Conservation (phyloP, 805 yeast species). For the Tetrapisispora nanseiensis region DNA sequence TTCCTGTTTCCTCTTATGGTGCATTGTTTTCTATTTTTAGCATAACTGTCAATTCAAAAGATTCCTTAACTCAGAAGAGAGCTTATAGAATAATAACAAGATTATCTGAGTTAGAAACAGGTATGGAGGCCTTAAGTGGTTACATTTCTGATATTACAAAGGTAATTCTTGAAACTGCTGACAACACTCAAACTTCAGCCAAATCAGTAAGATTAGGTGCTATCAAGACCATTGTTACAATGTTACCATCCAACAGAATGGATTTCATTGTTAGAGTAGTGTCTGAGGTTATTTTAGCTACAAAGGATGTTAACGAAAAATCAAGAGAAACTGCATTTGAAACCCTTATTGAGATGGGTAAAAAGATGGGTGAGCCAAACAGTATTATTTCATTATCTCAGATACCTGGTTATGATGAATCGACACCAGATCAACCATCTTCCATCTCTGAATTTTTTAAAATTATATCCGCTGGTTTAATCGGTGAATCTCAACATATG, state of each 20-base stretch:
- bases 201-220: conserved; percentile 73
- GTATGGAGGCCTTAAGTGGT: conserved; percentile 42
- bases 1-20: conserved; percentile 59
- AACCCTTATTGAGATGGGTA: conserved; percentile 70
- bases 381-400: conserved; percentile 56
- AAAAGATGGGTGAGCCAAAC: conserved; percentile 56
- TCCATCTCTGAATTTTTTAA: conserved; percentile 76
- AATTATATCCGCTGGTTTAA: conserved; percentile 92
- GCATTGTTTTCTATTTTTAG: conserved; percentile 74
- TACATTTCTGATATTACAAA: conserved; percentile 51
- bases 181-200: conserved; percentile 57
- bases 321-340: conserved; percentile 74
- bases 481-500: conserved; percentile 91
- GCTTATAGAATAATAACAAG: conserved; percentile 70
- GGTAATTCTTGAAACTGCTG: conserved; percentile 49
- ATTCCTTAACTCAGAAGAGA: conserved; percentile 76
- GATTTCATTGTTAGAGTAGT: conserved; percentile 71
- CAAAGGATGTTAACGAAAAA: conserved; percentile 89
- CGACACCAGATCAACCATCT: conserved; percentile 54
- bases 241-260: conserved; percentile 55
- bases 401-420: conserved; percentile 57
- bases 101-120: conserved; percentile 59
- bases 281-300: conserved; percentile 81
- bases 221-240: conserved; percentile 46
- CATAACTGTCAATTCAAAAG: conserved; percentile 47